Evolutionary conservation across 2,329 filamentous ascomycete species (phyloP).

Genomic region (Seiridium unicorne): DNA sequence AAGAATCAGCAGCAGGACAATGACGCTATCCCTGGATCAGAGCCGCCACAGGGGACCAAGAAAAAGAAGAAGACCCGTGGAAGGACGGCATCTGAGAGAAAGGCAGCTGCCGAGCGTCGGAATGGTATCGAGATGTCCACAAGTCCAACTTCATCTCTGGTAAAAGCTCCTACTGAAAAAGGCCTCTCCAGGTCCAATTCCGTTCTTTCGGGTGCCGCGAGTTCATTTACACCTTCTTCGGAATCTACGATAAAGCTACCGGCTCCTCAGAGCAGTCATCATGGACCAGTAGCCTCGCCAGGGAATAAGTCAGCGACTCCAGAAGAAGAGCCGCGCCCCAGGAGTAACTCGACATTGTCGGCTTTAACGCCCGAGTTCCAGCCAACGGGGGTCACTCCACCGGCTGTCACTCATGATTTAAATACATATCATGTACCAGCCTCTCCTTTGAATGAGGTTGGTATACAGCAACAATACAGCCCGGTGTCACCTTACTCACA

Average conservation of each 20-base stretch:
- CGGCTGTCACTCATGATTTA: not conserved
- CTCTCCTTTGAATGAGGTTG: not conserved
- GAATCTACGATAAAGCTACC: not conserved
- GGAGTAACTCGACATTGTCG: not conserved
- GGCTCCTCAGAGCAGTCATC: not conserved
- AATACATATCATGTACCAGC: not conserved
- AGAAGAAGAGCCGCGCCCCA: not conserved
- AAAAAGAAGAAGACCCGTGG: not conserved
- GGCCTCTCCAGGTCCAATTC: no score
- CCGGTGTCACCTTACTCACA: not conserved
- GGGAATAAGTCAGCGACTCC: not conserved
- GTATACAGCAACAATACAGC: not conserved
- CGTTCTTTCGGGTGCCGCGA: no score
- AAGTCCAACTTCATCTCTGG: not conserved
- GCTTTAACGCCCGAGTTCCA: not conserved
- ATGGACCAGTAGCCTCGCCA: not conserved
- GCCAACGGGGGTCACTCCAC: not conserved
- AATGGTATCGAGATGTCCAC: not conserved
- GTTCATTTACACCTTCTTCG: no score
- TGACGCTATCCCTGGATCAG: no score
- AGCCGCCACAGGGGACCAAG: not conserved
- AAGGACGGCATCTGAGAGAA: not conserved
- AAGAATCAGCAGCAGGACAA: not conserved
- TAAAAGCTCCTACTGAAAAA: no score
- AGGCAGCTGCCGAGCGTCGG: not conserved